Base-by-base conservation (phyloP, 148 eudicot genomes). In the Fagopyrum esculentum region DNA sequence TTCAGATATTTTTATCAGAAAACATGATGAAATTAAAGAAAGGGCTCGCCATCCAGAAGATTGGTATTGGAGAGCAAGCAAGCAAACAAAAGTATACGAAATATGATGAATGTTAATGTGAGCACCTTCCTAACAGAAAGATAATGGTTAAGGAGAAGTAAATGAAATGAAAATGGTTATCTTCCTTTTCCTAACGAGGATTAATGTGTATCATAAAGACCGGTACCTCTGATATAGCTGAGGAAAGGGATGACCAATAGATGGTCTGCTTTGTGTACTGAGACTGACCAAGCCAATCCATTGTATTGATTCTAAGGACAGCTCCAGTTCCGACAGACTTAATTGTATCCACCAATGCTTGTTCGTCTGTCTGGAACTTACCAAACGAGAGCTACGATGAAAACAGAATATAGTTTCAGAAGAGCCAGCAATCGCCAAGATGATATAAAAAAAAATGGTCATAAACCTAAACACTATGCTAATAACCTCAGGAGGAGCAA, bases 281-380 rank as follows among this genome's bases (percentile, higher is more conserved):
- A 49, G 98, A 93, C 78, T 93, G 98, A 79, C 97, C 98, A 61
- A 93, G 97, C 97, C 97, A 93, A 82, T 93, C 98, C 98, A 93
- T 93, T 2, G 97, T 89, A 79, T 76, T 93, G 73, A 93, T 89
- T 80, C 96, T 83, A 22, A 93, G 83, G 49, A 84, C 80, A 56
- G 63, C 89, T 56, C 98, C 92, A 69, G 52, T 60, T 74, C 87
- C 84, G 15, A 89, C 98, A 12, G 98, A 93, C 76, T 78, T 89
- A 59, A 93, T 89, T 11, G 98, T 91, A 60, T 87, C 96, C 45
- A 91, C 78, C 98, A 97, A 93, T 71, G 89, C 97, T 76, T 93
- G 98, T 80, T 93, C 98, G 78, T 93, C 98, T 16, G 91, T 77
- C 78, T 89, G 98, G 86, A 83, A 88, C 78, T 82, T 79, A 16